Evolutionary conservation across 1,284 basidiomycete species (phyloP).

Genomic region (Phenoliferia sp.): DNA sequence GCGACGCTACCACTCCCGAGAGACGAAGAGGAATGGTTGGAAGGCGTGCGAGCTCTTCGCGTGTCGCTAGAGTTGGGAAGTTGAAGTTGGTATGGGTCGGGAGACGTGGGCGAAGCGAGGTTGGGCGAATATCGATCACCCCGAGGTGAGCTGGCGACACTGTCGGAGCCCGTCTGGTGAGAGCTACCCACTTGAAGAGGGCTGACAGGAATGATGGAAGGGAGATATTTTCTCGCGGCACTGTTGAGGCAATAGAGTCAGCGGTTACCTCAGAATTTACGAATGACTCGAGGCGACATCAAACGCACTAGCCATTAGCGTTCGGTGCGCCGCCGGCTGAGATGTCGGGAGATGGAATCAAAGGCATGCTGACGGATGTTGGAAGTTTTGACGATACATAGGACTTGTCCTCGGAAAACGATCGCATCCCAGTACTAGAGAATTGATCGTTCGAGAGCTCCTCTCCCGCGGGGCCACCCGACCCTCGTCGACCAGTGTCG

Average conservation of each 20-base stretch:
- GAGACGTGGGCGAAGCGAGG: neutral
- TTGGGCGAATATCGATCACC: neutral
- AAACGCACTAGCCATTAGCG: neutral
- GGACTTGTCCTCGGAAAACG: neutral
- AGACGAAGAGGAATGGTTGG: neutral
- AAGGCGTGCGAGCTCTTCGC: neutral
- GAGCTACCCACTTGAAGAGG: neutral
- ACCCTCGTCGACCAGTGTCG: conserved; percentile 9
- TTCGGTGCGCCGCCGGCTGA: neutral
- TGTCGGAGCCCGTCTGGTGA: neutral
- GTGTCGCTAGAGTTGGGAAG: neutral
- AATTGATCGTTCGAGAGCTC: neutral
- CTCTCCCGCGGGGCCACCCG: neutral
- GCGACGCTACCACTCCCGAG: neutral
- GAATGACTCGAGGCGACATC: neutral
- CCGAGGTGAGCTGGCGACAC: neutral
- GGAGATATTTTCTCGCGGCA: neutral
- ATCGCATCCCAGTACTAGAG: neutral
- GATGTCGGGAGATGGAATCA: neutral
- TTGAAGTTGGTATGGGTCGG: neutral
- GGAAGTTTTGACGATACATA: conserved; percentile 2
- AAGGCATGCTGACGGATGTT: conserved; percentile 13
- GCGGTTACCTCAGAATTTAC: neutral
- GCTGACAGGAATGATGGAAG: conserved; percentile 10
- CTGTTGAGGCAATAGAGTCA: neutral